These are phyloP conservation scores for Arthrobotrys musiformis DNA, from an alignment of 2,329 filamentous ascomycete genomes.

Conservation along the genomic window DNA sequence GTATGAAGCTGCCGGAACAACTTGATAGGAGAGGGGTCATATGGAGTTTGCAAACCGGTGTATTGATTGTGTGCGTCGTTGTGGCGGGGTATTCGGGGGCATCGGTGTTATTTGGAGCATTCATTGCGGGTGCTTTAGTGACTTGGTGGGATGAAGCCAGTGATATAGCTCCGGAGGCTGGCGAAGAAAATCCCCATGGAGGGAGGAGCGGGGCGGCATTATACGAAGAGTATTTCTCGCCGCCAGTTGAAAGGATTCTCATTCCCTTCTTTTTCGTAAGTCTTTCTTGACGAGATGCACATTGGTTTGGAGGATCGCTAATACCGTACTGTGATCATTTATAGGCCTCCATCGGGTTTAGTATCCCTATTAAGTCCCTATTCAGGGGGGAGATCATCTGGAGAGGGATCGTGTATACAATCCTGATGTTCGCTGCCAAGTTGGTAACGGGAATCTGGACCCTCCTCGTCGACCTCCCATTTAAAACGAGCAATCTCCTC, in stretches of 20 bases:
- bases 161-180: slow-evolving; percentile 60
- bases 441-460: slow-evolving; percentile 72
- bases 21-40: slow-evolving; percentile 62
- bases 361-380: slow-evolving; percentile 78
- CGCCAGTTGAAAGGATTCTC: slow-evolving; percentile 67
- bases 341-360: slow-evolving; percentile 76
- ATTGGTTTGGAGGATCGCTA: background rate
- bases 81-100: slow-evolving; percentile 71
- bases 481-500: slow-evolving; percentile 59
- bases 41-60: slow-evolving; percentile 64
- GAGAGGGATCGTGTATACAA: slow-evolving; percentile 77
- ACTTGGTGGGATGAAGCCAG: slow-evolving; percentile 69
- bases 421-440: slow-evolving; percentile 76
- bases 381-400: slow-evolving; percentile 74
- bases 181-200: background rate
- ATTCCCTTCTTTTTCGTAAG: slow-evolving; percentile 79
- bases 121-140: slow-evolving; percentile 70
- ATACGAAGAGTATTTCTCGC: slow-evolving; percentile 64
- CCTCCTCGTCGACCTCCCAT: slow-evolving; percentile 60
- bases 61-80: slow-evolving; percentile 67
- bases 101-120: slow-evolving; percentile 72
- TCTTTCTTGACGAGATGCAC: background rate
- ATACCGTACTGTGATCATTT: background rate
- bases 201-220: slow-evolving; percentile 54
- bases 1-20: slow-evolving; percentile 56